Conservation (phyloP, 2,329 filamentous ascomycete genomes). For the Clonostachys chloroleuca region DNA sequence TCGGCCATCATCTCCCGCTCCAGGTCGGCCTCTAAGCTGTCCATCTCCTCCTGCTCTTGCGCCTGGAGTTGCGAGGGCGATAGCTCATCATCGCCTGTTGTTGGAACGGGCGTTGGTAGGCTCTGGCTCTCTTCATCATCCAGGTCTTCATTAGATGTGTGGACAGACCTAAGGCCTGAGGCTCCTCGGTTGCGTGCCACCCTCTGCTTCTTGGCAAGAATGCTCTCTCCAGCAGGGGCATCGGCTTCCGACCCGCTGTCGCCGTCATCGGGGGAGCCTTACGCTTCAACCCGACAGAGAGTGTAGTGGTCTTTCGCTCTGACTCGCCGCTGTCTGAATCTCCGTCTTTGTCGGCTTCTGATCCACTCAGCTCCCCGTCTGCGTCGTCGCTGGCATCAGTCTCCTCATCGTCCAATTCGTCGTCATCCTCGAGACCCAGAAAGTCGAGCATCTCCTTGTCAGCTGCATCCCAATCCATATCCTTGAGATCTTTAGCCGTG, state of each 20-base stretch:
- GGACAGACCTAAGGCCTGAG: conserved; percentile 40
- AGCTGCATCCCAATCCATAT: conserved; percentile 57
- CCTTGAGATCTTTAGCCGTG: conserved; percentile 39
- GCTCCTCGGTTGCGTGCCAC: conserved; percentile 37
- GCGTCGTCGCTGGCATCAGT: conserved; percentile 7
- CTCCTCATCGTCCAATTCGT: conserved; percentile 24
- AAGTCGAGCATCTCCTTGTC: conserved; percentile 77
- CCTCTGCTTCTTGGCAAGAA: conserved; percentile 46
- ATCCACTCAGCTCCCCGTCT: conserved; percentile 11
- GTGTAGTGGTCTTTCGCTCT: conserved; percentile 6
- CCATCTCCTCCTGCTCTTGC: not conserved
- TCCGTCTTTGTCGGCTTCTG: not conserved
- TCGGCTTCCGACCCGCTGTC: conserved; percentile 20
- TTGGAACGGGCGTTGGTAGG: conserved; percentile 33
- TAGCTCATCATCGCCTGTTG: conserved; percentile 15
- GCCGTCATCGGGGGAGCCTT: conserved; percentile 12
- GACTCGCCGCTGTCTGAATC: conserved; percentile 20
- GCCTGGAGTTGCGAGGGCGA: not conserved
- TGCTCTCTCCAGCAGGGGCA: conserved; percentile 21
- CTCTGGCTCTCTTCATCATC: conserved; percentile 25
- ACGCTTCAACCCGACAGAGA: conserved; percentile 20
- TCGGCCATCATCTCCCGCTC: not conserved
- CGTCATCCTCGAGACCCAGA: conserved; percentile 51
- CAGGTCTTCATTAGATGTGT: conserved; percentile 27
- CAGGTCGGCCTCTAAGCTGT: not conserved